These are phyloP conservation scores for Acer yangbiense DNA, from an alignment of 345 rosid species.

Conservation along the genomic window DNA sequence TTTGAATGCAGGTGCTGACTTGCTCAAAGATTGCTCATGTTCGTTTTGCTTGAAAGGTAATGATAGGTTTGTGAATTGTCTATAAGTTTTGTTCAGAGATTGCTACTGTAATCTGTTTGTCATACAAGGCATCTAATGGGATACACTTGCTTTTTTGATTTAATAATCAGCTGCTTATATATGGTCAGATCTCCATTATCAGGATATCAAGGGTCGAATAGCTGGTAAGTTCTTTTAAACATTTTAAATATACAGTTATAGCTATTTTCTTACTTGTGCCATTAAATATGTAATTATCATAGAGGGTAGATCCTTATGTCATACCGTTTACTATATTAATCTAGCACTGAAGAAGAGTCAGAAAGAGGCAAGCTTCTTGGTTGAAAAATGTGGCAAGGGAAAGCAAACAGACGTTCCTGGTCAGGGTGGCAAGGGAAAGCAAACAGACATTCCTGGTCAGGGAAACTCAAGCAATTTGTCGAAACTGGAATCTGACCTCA, in stretches of 20 bases:
- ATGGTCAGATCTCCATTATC: constrained; percentile 92
- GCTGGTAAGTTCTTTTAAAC: constrained; percentile 44
- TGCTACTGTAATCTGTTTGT: background rate
- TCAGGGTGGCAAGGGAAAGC: constrained; percentile 43
- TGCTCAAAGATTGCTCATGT: constrained; percentile 70
- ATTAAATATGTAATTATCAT: background rate
- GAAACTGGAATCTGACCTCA: constrained; percentile 58
- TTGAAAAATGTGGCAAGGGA: constrained; percentile 48
- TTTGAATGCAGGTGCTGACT: constrained; percentile 40
- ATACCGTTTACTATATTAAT: background rate
- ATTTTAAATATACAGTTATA: background rate
- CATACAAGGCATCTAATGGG: constrained; percentile 2
- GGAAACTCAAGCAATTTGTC: constrained; percentile 43
- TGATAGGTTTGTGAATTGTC: background rate
- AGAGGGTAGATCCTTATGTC: background rate
- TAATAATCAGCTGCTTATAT: constrained; percentile 76
- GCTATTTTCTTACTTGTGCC: constrained; percentile 13
- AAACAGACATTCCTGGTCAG: constrained; percentile 33
- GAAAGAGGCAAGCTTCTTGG: constrained; percentile 65
- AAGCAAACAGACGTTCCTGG: constrained; percentile 40
- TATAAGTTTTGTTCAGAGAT: background rate
- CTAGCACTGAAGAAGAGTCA: constrained; percentile 81
- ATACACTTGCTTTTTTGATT: constrained; percentile 18
- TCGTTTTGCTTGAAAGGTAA: constrained; percentile 87
- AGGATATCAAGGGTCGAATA: constrained; percentile 81